Base-by-base conservation (phyloP, 2,329 filamentous ascomycete species). In the Diaporthe vexans region DNA sequence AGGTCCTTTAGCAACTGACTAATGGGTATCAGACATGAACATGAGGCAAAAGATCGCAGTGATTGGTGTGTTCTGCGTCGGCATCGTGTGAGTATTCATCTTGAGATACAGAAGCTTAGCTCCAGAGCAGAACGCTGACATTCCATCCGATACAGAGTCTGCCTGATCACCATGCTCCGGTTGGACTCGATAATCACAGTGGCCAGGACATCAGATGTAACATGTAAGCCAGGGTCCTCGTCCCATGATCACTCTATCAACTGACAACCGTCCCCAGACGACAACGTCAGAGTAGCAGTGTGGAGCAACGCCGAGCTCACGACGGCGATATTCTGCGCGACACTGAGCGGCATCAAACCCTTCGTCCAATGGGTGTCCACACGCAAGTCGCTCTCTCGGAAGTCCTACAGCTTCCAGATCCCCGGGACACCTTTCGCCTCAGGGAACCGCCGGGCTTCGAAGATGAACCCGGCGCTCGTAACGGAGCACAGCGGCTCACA, bases 231-330 rank as follows among this genome's bases (percentile, higher is more conserved):
- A n/a, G n/a, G n/a, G n/a, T n/a, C n/a, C n/a, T n/a, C n/a, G n/a
- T n/a, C n/a, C n/a, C n/a, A n/a, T n/a, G n/a, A n/a, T n/a, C n/a
- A n/a, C n/a, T n/a, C n/a, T n/a, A n/a, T n/a, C n/a, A n/a, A n/a
- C n/a, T 15, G 8, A 8, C 35, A 8, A 8, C 35, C 6, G 4
- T 19, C 33, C 21, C 3, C 33, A 67, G 63, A 7, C 3, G 63
- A 67, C 46, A 67, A 67, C 15, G 46, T 67, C 6, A 11, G 13
- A 19, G 63, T 67, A 21, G 63, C 63, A 2, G 29, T 67, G 4
- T 67, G 63, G 63, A 67, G 63, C 46, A 67, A 67, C 17, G 63
- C 63, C 11, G 63, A 67, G 63, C 13, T 67, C 2, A 67, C 63
- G 1, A 67, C 63, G 13, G 63, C 63, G 5, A 52, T 67, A 1